Percentiles rank a stretch among this genome's conserved stretches.
phyloP scores from a whole-genome alignment of 192 early-diverging fungal species.

The Hyaloraphidium curvatum region DNA sequence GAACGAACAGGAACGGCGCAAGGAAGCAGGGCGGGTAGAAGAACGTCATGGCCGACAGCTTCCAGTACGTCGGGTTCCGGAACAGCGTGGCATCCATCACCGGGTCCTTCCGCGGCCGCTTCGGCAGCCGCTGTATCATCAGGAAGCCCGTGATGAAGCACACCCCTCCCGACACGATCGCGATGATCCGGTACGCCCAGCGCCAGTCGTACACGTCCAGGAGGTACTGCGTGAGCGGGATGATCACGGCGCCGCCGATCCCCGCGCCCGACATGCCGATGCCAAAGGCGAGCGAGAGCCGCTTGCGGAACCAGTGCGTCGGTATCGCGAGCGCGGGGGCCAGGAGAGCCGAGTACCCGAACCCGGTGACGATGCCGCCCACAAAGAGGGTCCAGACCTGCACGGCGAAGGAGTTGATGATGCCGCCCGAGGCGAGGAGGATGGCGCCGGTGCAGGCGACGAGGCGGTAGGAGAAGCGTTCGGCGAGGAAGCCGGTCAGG shows the following conservation, averaged over 20 bases:
- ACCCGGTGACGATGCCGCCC: slow-evolving; percentile 48
- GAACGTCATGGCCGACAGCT: background rate
- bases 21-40: background rate
- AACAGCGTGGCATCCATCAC: background rate
- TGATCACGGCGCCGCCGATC: slow-evolving; percentile 46
- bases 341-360: slow-evolving; percentile 42
- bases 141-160: background rate
- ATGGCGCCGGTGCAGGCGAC: slow-evolving; percentile 25
- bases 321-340: slow-evolving; percentile 43
- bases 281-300: slow-evolving; percentile 45
- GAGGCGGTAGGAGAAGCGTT: slow-evolving; percentile 26
- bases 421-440: slow-evolving; percentile 16
- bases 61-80: background rate
- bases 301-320: slow-evolving; percentile 47
- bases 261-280: slow-evolving; percentile 50
- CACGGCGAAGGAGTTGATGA: slow-evolving; percentile 22
- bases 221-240: slow-evolving; percentile 32
- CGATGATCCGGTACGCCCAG: slow-evolving; percentile 39
- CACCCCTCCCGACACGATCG: slow-evolving; percentile 8
- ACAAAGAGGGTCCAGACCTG: slow-evolving; percentile 52
- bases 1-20: background rate
- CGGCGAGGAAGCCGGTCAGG: slow-evolving; percentile 8
- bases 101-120: background rate
- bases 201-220: slow-evolving; percentile 31
- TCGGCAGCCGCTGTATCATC: too few species aligned